Conservation (phyloP, 495 filamentous ascomycete species). For the Podospora appendiculata region DNA sequence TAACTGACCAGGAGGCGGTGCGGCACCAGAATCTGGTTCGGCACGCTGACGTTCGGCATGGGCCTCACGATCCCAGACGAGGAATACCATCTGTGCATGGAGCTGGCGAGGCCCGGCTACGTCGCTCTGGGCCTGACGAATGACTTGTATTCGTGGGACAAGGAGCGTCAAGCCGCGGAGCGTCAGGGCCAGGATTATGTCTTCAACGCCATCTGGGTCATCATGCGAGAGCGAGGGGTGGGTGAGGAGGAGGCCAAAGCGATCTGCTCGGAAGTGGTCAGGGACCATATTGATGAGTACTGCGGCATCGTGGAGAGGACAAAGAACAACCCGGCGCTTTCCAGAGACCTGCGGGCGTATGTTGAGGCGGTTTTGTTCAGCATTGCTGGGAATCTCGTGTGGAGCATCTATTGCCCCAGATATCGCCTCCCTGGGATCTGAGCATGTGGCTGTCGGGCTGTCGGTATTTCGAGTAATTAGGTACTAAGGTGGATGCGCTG, state of each 20-base stretch:
- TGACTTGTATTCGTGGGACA: conserved; percentile 24
- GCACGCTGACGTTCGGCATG: conserved; percentile 8
- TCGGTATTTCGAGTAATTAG: background rate
- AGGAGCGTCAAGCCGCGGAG: conserved; percentile 17
- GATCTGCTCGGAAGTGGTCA: conserved; percentile 10
- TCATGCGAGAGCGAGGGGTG: conserved; percentile 22
- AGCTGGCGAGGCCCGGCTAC: conserved; percentile 19
- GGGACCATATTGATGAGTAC: background rate
- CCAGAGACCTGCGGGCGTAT: background rate
- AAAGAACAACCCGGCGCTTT: background rate
- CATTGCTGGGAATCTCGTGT: background rate
- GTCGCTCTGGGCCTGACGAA: conserved; percentile 23
- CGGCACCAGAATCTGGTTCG: conserved; percentile 1
- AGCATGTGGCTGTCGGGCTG: background rate
- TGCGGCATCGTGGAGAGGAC: conserved; percentile 1
- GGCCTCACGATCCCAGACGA: conserved; percentile 4
- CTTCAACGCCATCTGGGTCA: conserved; percentile 30
- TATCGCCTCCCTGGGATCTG: background rate
- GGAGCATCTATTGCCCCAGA: conserved; percentile 3
- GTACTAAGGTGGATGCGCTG: background rate
- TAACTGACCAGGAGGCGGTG: background rate
- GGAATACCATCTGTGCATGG: background rate
- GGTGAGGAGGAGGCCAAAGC: conserved; percentile 16
- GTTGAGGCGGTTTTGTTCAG: conserved; percentile 1
- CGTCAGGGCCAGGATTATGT: conserved; percentile 13